phyloP scores from a whole-genome alignment of 768 basidiomycete genomes.

The Phanerochaete carnosa region DNA sequence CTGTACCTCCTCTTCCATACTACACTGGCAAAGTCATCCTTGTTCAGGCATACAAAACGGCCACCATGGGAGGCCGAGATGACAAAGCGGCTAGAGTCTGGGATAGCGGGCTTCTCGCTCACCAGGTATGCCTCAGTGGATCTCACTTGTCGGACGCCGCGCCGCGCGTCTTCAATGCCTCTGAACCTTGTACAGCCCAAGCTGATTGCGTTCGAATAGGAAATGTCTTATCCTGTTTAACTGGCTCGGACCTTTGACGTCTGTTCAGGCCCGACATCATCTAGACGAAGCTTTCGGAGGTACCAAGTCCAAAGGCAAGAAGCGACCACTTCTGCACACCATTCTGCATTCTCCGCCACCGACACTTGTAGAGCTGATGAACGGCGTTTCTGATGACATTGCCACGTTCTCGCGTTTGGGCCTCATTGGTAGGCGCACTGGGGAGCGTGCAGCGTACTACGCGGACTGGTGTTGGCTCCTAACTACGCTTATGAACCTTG shows the following conservation, averaged over 20 bases:
- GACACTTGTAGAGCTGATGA: slow-evolving; percentile 73
- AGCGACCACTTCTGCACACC: slow-evolving; percentile 66
- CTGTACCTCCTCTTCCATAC: slow-evolving; percentile 71
- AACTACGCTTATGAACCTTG: slow-evolving; percentile 73
- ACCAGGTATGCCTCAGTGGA: slow-evolving; percentile 48
- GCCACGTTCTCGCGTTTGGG: slow-evolving; percentile 72
- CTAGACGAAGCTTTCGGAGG: slow-evolving; percentile 45
- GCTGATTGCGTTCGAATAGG: slow-evolving; percentile 35
- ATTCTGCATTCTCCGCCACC: slow-evolving; percentile 80
- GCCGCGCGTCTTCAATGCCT: not conserved
- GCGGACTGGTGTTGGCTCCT: slow-evolving; percentile 88
- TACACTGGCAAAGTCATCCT: slow-evolving; percentile 40
- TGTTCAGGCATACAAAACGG: slow-evolving; percentile 45
- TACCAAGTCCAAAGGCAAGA: slow-evolving; percentile 29
- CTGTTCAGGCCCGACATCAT: slow-evolving; percentile 63
- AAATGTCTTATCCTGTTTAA: slow-evolving; percentile 81
- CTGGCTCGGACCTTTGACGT: slow-evolving; percentile 75
- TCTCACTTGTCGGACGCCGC: not conserved
- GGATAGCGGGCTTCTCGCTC: slow-evolving; percentile 68
- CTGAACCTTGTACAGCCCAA: not conserved
- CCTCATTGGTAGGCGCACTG: slow-evolving; percentile 58
- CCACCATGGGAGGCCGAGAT: slow-evolving; percentile 56
- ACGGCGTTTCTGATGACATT: slow-evolving; percentile 75
- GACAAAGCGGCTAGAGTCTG: slow-evolving; percentile 55
- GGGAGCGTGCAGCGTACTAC: slow-evolving; percentile 68